Percentiles rank a stretch among this genome's conserved stretches.
These are phyloP conservation scores for Withania somnifera DNA, from an alignment of 305 asterid genomes.

Conservation along the genomic window DNA sequence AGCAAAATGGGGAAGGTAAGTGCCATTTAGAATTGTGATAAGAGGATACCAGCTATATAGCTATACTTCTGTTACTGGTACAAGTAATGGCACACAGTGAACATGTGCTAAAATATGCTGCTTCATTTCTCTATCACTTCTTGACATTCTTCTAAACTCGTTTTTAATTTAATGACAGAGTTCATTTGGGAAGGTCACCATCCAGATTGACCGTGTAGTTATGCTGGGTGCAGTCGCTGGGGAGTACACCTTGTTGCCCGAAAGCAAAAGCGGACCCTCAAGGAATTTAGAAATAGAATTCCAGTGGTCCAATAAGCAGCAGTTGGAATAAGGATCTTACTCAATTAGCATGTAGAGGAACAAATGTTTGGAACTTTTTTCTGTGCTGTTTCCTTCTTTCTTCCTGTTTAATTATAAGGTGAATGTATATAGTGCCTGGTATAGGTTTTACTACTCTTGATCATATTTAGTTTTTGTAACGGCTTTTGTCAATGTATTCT, in stretches of 20 bases:
- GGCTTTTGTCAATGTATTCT: conserved; percentile 27
- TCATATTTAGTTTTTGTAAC: conserved; percentile 7
- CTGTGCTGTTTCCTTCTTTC: conserved; percentile 3
- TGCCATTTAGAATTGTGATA: background rate
- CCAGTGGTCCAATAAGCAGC: conserved; percentile 83
- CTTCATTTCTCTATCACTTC: background rate
- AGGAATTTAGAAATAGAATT: conserved; percentile 93
- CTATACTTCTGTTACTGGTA: background rate
- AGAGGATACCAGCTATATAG: background rate
- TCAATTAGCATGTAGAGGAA: conserved; percentile 1
- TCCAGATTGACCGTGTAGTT: conserved; percentile 94
- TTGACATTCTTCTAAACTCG: background rate
- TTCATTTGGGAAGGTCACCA: conserved; percentile 92
- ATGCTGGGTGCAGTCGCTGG: conserved; percentile 98
- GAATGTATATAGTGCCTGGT: conserved; percentile 29
- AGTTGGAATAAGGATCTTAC: background rate
- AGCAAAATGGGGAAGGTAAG: conserved; percentile 97
- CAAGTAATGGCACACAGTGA: background rate
- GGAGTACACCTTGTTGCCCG: conserved; percentile 81
- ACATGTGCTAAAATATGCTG: background rate
- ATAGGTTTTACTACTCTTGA: background rate
- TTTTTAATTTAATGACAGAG: conserved; percentile 33
- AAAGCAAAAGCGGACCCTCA: conserved; percentile 95
- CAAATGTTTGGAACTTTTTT: conserved; percentile 4
- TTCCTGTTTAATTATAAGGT: conserved; percentile 13